A percentile compares a stretch with the other conserved stretches of the same genome.
Conservation (phyloP, 2,329 filamentous ascomycete genomes). For the Huntiella bhutanensis region DNA sequence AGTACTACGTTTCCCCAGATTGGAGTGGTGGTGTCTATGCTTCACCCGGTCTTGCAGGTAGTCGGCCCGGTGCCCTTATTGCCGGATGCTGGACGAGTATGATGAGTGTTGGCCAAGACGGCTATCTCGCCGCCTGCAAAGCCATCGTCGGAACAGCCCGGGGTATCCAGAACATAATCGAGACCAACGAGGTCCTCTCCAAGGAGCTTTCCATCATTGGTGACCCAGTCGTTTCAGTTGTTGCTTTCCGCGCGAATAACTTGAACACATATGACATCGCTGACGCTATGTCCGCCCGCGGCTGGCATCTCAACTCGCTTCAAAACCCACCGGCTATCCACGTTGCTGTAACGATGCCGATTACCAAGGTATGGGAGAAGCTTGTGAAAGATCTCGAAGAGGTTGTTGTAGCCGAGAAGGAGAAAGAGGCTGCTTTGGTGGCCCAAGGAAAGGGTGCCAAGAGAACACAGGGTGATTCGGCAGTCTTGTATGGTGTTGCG, state of each 20-base stretch:
- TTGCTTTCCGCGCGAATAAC: slow-evolving; percentile 69
- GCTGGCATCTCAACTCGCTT: slow-evolving; percentile 91
- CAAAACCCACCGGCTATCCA: slow-evolving; percentile 87
- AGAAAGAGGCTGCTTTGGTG: slow-evolving; percentile 56
- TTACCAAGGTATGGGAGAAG: slow-evolving; percentile 61
- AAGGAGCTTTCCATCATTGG: slow-evolving; percentile 65
- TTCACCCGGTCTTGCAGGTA: slow-evolving; percentile 78
- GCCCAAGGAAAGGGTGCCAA: slow-evolving; percentile 48
- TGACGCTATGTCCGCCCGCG: slow-evolving; percentile 63
- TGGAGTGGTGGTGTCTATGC: slow-evolving; percentile 96
- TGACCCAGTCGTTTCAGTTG: slow-evolving; percentile 70
- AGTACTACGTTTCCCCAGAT: slow-evolving; percentile 90
- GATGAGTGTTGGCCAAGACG: slow-evolving; percentile 70
- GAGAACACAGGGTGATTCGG: slow-evolving; percentile 57
- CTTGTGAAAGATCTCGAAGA: slow-evolving; percentile 54
- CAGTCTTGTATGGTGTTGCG: slow-evolving; percentile 84
- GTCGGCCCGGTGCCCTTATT: slow-evolving; percentile 80
- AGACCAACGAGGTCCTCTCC: slow-evolving; percentile 46
- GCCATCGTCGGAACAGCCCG: slow-evolving; percentile 77
- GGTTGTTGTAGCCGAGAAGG: slow-evolving; percentile 52
- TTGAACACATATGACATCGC: slow-evolving; percentile 89
- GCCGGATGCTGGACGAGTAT: slow-evolving; percentile 89
- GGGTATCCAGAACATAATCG: slow-evolving; percentile 59
- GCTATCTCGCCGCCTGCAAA: slow-evolving; percentile 72
- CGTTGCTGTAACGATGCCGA: slow-evolving; percentile 78